Evolutionary conservation across 306 rosid species (phyloP).

Genomic region (Medicago ruthenica): DNA sequence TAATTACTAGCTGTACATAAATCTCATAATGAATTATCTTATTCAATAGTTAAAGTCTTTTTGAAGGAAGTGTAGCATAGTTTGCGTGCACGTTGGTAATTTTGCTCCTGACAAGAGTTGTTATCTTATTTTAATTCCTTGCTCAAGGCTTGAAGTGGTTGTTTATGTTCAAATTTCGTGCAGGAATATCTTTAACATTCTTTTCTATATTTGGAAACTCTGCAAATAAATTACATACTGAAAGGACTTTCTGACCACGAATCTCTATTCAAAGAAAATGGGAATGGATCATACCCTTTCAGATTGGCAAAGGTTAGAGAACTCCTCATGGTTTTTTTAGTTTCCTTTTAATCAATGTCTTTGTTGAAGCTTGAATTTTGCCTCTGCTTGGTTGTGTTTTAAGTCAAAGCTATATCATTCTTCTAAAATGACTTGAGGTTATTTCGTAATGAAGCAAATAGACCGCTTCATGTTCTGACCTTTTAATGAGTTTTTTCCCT

Average conservation of each 20-base stretch:
- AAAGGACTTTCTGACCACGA: slow-evolving; percentile 32
- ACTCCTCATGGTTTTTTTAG: slow-evolving; percentile 23
- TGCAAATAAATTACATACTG: slow-evolving; percentile 37
- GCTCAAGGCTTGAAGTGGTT: slow-evolving; percentile 41
- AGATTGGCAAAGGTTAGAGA: slow-evolving; percentile 55
- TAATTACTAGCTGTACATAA: slow-evolving; percentile 5
- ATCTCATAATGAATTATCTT: slow-evolving; percentile 10
- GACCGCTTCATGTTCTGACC: slow-evolving; percentile 15
- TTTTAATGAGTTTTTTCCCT: slow-evolving; percentile 3
- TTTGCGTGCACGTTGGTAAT: background rate
- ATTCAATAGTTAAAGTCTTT: slow-evolving; percentile 3
- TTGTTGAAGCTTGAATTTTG: background rate
- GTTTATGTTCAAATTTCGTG: slow-evolving; percentile 44
- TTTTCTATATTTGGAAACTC: slow-evolving; percentile 33
- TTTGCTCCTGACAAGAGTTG: background rate
- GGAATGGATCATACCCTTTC: slow-evolving; percentile 42
- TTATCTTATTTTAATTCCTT: slow-evolving; percentile 22
- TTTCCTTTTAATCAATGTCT: slow-evolving; percentile 21
- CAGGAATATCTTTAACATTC: slow-evolving; percentile 42
- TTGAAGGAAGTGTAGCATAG: background rate
- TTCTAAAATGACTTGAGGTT: slow-evolving; percentile 14
- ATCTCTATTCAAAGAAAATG: slow-evolving; percentile 28
- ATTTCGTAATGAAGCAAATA: slow-evolving; percentile 16
- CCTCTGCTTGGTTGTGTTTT: slow-evolving; percentile 31
- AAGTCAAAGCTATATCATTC: slow-evolving; percentile 20